These are phyloP conservation scores for Sambucus nigra DNA, from an alignment of 129 eudicot genomes.

Conservation along the genomic window DNA sequence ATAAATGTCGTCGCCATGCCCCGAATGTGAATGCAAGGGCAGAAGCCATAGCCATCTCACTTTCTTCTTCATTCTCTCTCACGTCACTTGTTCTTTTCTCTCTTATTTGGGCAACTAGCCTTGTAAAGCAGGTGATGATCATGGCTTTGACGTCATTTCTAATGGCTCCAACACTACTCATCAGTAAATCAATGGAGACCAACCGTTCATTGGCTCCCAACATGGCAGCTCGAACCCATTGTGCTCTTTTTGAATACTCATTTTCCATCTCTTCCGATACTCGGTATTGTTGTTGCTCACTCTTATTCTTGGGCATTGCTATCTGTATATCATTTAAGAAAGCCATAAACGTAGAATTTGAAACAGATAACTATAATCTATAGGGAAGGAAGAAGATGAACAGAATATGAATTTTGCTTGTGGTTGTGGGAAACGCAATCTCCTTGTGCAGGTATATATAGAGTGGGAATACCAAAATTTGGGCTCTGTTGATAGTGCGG, in stretches of 20 bases:
- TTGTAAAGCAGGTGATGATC: slow-evolving; percentile 35
- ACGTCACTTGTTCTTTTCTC: slow-evolving; percentile 29
- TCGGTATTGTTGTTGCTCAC: slow-evolving; percentile 1
- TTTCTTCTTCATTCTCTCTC: slow-evolving; percentile 11
- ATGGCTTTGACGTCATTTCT: slow-evolving; percentile 28
- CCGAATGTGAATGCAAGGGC: slow-evolving; percentile 43
- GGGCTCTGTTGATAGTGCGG: slow-evolving; percentile 6
- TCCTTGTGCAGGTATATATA: slow-evolving; percentile 17
- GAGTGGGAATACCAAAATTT: not conserved
- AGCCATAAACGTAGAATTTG: slow-evolving; percentile 23
- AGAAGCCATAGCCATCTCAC: slow-evolving; percentile 28
- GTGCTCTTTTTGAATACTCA: slow-evolving; percentile 32
- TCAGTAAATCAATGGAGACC: slow-evolving; percentile 33
- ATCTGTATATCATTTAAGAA: slow-evolving; percentile 14
- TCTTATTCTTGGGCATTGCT: slow-evolving; percentile 9
- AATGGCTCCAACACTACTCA: slow-evolving; percentile 38
- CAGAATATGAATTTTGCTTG: not conserved
- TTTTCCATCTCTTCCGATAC: slow-evolving; percentile 7
- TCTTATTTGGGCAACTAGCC: slow-evolving; percentile 26
- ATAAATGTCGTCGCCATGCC: slow-evolving; percentile 39
- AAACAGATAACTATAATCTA: slow-evolving; percentile 6
- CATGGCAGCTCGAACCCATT: slow-evolving; percentile 46
- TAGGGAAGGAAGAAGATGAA: slow-evolving; percentile 3
- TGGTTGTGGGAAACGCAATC: slow-evolving; percentile 17
- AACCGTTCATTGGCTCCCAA: slow-evolving; percentile 43